A percentile compares a stretch with the other conserved stretches of the same genome.
These are phyloP conservation scores for Xylaria sp. DNA, from an alignment of 2,329 filamentous ascomycete species.

Conservation along the genomic window DNA sequence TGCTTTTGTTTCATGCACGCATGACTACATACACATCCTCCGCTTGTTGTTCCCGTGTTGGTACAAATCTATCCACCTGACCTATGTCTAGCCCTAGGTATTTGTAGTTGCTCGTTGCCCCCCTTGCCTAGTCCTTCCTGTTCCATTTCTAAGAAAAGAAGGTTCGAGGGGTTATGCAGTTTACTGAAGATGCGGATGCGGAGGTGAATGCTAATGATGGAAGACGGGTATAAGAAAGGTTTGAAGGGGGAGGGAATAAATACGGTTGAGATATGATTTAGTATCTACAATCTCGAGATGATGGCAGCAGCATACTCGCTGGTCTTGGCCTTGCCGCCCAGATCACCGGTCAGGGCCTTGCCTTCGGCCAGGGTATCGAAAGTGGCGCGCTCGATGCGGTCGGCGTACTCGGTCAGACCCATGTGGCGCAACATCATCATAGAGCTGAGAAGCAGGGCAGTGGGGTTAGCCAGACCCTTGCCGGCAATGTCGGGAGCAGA, in stretches of 20 bases:
- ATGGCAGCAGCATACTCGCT: constrained; percentile 93
- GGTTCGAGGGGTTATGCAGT: constrained; percentile 16
- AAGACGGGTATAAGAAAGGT: constrained; percentile 11
- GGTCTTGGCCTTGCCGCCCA: constrained; percentile 96
- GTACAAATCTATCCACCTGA: constrained; percentile 33
- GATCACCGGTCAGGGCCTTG: constrained; percentile 94
- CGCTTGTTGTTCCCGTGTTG: constrained; percentile 24
- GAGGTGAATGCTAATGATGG: constrained; percentile 16
- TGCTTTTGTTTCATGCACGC: constrained; percentile 13
- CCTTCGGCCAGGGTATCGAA: constrained; percentile 96
- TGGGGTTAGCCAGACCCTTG: constrained; percentile 96
- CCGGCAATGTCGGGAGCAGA: constrained; percentile 96
- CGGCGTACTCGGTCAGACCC: constrained; percentile 85
- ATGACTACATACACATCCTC: background rate
- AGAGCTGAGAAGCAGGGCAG: constrained; percentile 90
- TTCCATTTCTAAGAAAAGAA: constrained; percentile 12
- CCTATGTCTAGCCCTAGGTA: constrained; percentile 30
- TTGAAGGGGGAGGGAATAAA: constrained; percentile 29
- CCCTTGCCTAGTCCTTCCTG: background rate
- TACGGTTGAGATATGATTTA: constrained; percentile 22
- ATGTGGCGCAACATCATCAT: constrained; percentile 99
- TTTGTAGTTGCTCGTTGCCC: constrained; percentile 13
- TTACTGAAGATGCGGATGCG: constrained; percentile 26
- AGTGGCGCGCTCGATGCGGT: constrained; percentile 91
- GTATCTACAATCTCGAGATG: constrained; percentile 73